Base-by-base conservation (phyloP, 1,284 basidiomycete species). In the Puccinia triticina region DNA sequence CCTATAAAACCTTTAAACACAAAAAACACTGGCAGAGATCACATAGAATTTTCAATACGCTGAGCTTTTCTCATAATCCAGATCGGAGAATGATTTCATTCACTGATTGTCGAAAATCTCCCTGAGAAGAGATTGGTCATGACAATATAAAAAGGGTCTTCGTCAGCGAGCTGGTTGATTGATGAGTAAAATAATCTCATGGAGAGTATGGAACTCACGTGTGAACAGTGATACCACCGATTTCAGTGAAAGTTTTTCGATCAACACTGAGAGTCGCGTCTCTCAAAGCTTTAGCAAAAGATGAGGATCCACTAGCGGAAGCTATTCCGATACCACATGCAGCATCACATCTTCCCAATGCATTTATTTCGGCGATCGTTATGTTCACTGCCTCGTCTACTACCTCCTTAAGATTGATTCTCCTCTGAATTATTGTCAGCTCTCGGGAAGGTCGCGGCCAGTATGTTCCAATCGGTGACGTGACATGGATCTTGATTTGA, bases 211-310 rank as follows among this genome's bases (percentile, higher is more conserved):
- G 7, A 32, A 74, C 74, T 76, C 26, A 76, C 74, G 59, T 64
- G 59, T 76, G 55, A 26, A 76, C 55, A 29, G 50, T 43, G 53
- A 76, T 40, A n/a, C 74, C 74, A 23, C 74, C 74, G n/a, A 76
- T 76, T 46, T 61, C 74, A 5, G 26, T 29, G 74, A 76, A 76
- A 43, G 74, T 76, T 26, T 43, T 76, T 18, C 23, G 34, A 61
- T 76, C 57, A 26, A 76, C 40, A 14, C 55, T 40, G 40, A 76
- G 74, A 32, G 53, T 23, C 21, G 74, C 74, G n/a, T 43, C 43
- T 46, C 55, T 76, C 55, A 76, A 46, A 26, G 53, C 74, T 57
- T 64, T 76, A n/a, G 43, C 43, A 46, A 76, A 76, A 18, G 74
- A 40, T 14, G 55, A 10, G 16, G 37, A 76, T 14, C 32, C 59